Base-by-base conservation (phyloP, 306 rosid genomes). In the Hippophae rhamnoides region DNA sequence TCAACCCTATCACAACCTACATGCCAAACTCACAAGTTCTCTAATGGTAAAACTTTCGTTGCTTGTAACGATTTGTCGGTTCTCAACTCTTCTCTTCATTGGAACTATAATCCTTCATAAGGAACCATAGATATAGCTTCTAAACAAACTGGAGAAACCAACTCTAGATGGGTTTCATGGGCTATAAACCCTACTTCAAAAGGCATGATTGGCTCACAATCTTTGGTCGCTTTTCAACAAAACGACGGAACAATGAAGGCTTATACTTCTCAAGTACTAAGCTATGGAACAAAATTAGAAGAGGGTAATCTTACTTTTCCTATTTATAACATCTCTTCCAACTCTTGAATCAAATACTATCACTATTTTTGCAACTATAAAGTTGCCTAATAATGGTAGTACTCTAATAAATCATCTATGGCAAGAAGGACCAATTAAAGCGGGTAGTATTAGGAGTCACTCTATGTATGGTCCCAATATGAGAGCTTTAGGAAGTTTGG, bases 171-270 rank as follows among this genome's bases (percentile, higher is more conserved):
- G 85, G 18, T 64, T n/a, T 65, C 80, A 0, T 80, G 82, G 85
- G 80, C 75, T 9, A 73, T 76, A 3, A 82, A 79, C 45, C 84
- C 82, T 3, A 76, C 54, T 0, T 58, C 76, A 10, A 68, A 48
- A 1, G 82, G 82, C 0, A 79, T 82, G 88, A 7, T 68, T 0
- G 88, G 82, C 0, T 68, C 84, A 0, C 82, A 82, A 51, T 65
- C 84, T 8, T 18, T 76, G 0, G 53, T 76, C 0, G 74, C 76
- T 0, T 13, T 55, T 10, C 11, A 54, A 64, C 31, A 8, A 62
- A 47, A 41, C 0, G 61, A 76, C n/a, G 80, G 74, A 0, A 65
- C 12, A 5, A n/a, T 71, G 45, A 52, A 18, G 1, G 66, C 67
- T 0, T 65, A 70, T 6, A 47, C 85, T 0, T 73, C 82, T 0